Evolutionary conservation across 768 basidiomycete genomes (phyloP).

Genomic region (Guyanaporus albipodus): DNA sequence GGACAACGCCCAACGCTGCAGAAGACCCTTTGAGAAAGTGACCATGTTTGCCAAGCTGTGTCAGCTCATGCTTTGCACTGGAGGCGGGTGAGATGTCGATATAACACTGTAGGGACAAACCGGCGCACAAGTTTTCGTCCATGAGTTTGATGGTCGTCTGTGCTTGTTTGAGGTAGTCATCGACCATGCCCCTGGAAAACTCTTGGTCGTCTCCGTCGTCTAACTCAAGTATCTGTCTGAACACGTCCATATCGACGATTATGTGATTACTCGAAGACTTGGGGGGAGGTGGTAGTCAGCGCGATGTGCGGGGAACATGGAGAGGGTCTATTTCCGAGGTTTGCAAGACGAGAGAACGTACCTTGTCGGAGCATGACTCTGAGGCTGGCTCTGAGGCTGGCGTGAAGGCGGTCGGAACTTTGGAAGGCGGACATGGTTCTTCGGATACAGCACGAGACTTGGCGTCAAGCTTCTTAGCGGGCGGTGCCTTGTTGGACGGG

Average conservation of each 20-base stretch:
- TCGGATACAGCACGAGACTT: conserved; percentile 31
- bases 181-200: conserved; percentile 77
- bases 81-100: conserved; percentile 11
- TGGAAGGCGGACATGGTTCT: conserved; percentile 16
- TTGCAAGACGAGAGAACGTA: conserved; percentile 11
- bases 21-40: conserved; percentile 98
- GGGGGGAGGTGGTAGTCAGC: conserved; percentile 7
- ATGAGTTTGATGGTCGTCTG: conserved; percentile 71
- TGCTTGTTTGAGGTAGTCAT: conserved; percentile 81
- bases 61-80: conserved; percentile 59
- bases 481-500: conserved; percentile 30
- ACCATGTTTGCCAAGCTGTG: conserved; percentile 66
- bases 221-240: conserved; percentile 85
- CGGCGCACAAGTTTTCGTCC: conserved; percentile 72
- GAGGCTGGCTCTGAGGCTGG: conserved; percentile 12
- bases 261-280: conserved; percentile 19
- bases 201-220: conserved; percentile 77
- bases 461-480: conserved; percentile 29
- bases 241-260: conserved; percentile 74
- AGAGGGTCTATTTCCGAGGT: background rate
- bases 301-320: background rate
- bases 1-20: conserved; percentile 81
- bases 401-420: conserved; percentile 1
- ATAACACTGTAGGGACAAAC: conserved; percentile 10
- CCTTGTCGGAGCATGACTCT: conserved; percentile 28